phyloP scores from a whole-genome alignment of 257 asterid genomes.

The Solanum okadae region DNA sequence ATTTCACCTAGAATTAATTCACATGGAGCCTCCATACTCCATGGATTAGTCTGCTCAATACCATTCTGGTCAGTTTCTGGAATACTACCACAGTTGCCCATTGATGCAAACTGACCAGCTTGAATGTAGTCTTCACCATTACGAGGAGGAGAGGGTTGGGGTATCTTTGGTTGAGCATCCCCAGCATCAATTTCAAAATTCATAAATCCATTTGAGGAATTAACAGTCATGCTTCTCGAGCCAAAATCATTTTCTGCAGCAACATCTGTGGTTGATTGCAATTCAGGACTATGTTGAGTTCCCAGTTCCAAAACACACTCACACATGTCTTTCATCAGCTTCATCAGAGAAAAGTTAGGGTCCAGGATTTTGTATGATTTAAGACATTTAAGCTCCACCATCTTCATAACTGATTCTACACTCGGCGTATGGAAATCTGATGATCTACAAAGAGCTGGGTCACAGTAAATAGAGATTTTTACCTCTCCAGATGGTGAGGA shows the following conservation, averaged over 20 bases:
- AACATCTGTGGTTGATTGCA: conserved; percentile 8
- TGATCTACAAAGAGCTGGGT: conserved; percentile 24
- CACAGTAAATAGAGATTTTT: conserved; percentile 34
- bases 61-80: conserved; percentile 19
- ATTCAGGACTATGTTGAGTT: conserved; percentile 19
- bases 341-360: conserved; percentile 32
- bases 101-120: conserved; percentile 16
- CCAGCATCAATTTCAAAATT: conserved; percentile 22
- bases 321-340: conserved; percentile 54
- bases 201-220: conserved; percentile 12
- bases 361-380: conserved; percentile 28
- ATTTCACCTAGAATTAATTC: conserved; percentile 27
- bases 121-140: conserved; percentile 17
- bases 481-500: conserved; percentile 54
- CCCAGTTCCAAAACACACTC: conserved; percentile 36
- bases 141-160: conserved; percentile 19
- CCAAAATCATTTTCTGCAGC: neutral
- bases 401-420: conserved; percentile 34
- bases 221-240: conserved; percentile 3
- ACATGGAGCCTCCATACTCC: conserved; percentile 29
- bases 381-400: conserved; percentile 42
- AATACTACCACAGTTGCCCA: conserved; percentile 14
- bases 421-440: conserved; percentile 34
- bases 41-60: conserved; percentile 19
- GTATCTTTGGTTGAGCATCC: conserved; percentile 13